phyloP scores from a whole-genome alignment of 2,329 filamentous ascomycete species.

The Ilyonectria robusta region DNA sequence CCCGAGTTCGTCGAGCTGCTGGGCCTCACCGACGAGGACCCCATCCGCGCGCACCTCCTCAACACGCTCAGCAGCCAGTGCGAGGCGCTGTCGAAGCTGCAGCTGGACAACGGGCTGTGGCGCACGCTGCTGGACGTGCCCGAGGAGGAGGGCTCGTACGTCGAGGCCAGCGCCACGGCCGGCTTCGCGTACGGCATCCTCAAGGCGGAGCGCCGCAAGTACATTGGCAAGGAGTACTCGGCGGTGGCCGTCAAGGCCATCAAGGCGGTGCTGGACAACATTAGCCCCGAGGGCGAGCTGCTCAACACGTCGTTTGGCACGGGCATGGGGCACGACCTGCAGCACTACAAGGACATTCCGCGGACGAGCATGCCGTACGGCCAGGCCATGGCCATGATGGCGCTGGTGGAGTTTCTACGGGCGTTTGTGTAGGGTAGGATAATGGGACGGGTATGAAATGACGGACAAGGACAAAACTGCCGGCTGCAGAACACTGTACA shows the following conservation, averaged over 20 bases:
- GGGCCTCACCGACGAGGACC: constrained; percentile 73
- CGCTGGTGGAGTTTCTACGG: constrained; percentile 80
- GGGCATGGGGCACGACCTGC: constrained; percentile 79
- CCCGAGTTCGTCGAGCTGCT: constrained; percentile 85
- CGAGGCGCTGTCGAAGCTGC: constrained; percentile 72
- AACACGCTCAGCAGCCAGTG: constrained; percentile 79
- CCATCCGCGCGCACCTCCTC: constrained; percentile 71
- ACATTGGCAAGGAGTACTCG: constrained; percentile 74
- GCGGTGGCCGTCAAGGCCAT: constrained; percentile 76
- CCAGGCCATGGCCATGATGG: constrained; percentile 89
- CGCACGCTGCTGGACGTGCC: constrained; percentile 80
- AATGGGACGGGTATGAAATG: not conserved
- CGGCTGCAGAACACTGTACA: not conserved
- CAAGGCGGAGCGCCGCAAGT: constrained; percentile 79
- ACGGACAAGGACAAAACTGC: not conserved
- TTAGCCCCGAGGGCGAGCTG: constrained; percentile 78
- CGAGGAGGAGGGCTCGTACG: constrained; percentile 77
- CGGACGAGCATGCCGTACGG: constrained; percentile 88
- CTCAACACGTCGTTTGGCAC: constrained; percentile 84
- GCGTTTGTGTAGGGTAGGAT: constrained; percentile 50
- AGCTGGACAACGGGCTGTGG: constrained; percentile 77
- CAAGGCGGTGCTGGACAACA: constrained; percentile 75
- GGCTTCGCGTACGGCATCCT: constrained; percentile 87
- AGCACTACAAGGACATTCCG: constrained; percentile 84
- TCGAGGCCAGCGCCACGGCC: constrained; percentile 83